phyloP scores from a whole-genome alignment of 2,329 filamentous ascomycete species.

The Dryadomyces sulphureus region DNA sequence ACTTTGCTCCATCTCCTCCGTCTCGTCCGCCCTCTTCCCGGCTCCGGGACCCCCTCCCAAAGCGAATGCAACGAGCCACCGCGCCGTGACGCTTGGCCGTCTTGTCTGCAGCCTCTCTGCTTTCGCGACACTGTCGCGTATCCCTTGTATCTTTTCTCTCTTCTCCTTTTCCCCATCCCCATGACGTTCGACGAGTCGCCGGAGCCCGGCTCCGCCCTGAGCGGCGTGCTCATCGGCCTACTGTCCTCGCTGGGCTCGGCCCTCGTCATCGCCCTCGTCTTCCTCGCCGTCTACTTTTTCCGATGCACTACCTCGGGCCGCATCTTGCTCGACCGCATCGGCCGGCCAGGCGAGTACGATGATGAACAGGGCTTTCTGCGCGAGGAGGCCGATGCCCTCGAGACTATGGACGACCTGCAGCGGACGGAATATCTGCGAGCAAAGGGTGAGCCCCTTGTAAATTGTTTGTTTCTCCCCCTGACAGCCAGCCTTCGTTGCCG shows the following conservation, averaged over 20 bases:
- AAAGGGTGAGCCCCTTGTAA: constrained; percentile 51
- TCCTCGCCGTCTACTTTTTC: constrained; percentile 82
- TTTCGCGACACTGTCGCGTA: no score
- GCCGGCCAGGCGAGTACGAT: constrained; percentile 88
- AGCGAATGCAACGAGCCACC: constrained; percentile 1
- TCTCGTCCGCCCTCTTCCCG: neutral
- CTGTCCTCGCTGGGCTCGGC: constrained; percentile 90
- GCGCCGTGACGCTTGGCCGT: constrained; percentile 4
- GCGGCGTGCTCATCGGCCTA: constrained; percentile 85
- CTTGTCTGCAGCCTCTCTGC: neutral
- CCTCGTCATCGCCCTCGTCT: constrained; percentile 63
- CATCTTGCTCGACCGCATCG: constrained; percentile 86
- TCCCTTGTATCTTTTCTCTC: no score
- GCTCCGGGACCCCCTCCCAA: neutral
- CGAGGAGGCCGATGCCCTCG: constrained; percentile 89
- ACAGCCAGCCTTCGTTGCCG: constrained; percentile 69
- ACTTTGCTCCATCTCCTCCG: no score
- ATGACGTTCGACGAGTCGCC: neutral
- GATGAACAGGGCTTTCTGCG: constrained; percentile 89
- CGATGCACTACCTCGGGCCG: constrained; percentile 76
- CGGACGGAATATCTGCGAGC: constrained; percentile 83
- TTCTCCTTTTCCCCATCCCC: neutral
- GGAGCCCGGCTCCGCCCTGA: constrained; percentile 22
- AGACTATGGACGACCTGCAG: constrained; percentile 88
- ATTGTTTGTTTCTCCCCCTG: neutral